A percentile compares a stretch with the other conserved stretches of the same genome.
Evolutionary conservation across 306 rosid genomes (phyloP).

Genomic region (Malus sylvestris): DNA sequence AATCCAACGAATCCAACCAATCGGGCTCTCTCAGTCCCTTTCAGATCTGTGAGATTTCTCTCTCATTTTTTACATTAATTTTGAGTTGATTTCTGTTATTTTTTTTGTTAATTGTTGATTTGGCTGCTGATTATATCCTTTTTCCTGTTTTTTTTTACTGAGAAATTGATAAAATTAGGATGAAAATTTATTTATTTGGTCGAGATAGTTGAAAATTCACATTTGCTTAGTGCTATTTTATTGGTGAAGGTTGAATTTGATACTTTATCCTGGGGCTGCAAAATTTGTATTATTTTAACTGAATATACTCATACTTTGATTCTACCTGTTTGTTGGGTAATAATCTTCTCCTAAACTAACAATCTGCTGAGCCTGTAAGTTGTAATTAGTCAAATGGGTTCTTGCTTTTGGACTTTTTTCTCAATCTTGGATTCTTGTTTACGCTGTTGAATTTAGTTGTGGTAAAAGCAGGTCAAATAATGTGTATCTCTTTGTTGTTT

Average conservation of each 20-base stretch:
- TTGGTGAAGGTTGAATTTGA: neutral
- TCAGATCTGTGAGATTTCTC: slow-evolving; percentile 32
- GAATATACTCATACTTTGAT: neutral
- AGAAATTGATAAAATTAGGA: slow-evolving; percentile 1
- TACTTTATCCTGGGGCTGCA: neutral
- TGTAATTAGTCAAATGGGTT: neutral
- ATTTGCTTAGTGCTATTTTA: neutral
- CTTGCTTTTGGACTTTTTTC: neutral
- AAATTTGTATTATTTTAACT: neutral
- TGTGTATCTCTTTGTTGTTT: neutral
- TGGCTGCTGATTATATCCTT: neutral
- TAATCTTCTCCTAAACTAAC: neutral
- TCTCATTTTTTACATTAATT: neutral
- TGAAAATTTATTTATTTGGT: neutral
- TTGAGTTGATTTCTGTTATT: neutral
- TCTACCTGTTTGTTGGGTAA: neutral
- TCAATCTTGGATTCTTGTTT: neutral
- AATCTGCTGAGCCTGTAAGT: neutral
- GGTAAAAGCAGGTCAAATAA: neutral
- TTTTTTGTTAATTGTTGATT: neutral
- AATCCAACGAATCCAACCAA: neutral
- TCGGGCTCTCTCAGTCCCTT: neutral
- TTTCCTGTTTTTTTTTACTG: neutral
- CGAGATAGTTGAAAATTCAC: neutral
- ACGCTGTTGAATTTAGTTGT: neutral